Base-by-base conservation (phyloP, 2,329 filamentous ascomycete genomes). In the Rhexocercosporidium sp. region DNA sequence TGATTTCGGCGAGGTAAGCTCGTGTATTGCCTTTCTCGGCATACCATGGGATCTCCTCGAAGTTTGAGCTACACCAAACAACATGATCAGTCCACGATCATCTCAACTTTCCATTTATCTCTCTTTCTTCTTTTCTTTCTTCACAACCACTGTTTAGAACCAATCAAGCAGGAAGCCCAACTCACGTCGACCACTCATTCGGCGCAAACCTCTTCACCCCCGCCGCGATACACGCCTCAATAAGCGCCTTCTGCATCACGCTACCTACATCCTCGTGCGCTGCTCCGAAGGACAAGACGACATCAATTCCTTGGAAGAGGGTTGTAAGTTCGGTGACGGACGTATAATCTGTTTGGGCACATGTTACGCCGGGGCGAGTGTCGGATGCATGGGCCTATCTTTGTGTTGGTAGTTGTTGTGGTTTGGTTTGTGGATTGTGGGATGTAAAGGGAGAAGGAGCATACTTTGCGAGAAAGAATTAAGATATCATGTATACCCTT, bases 401-500 rank as follows among this genome's bases (percentile, higher is more conserved):
- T 16, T 66, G 75, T 79, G 53, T 39, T 39, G n/a, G 62, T 51
- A 65, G 59, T 69, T 59, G 70, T 25, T 25, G 44, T 47, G 44
- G n/a, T 3, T 8, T 47, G 6, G 54, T 18, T 31, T 34, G 14
- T 27, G 25, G 56, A n/a, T n/a, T n/a, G n/a, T n/a, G n/a, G 12
- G 25, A 27, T 7, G 18, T 18, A 16, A 2, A n/a, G n/a, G n/a
- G n/a, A n/a, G n/a, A n/a, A n/a, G 1, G 1, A 14, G 9, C 12
- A 16, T 61, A 83, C 83, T 59, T 79, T 82, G 69, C 86, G 79
- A 1, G 80, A 85, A 14, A 89, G 74, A 22, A 88, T 77, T 0
- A 80, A 75, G 54, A 89, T 84, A 0, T 86, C 78, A 65, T 89
- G 86, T 63, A 82, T 86, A 11, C 79, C 79, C 3, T 79, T 78